Evolutionary conservation across 2,329 filamentous ascomycete species (phyloP), one percentile per base, ranked within the genome.

Genomic region (Akanthomyces uredinophilus): DNA sequence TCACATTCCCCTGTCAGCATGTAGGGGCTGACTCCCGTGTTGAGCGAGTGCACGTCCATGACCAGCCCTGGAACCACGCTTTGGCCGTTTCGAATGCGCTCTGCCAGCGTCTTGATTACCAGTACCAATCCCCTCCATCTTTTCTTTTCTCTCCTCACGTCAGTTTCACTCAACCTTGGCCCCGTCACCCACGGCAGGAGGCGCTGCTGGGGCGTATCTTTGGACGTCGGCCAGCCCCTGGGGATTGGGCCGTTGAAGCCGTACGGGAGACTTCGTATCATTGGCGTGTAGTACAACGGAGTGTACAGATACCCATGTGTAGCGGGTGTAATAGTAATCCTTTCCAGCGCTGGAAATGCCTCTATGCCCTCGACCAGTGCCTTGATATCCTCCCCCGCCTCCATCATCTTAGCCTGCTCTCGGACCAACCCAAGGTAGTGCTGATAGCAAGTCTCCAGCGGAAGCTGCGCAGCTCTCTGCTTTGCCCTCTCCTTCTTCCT

Each of bases 271-370:
- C 3, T n/a, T 0, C 50, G 58, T 20, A 60, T 47, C 58, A 60
- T 60, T 5, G 58, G 58, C 2, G 58, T 60, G 20, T n/a, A 64
- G 55, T 79, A 79, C 0, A 72, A 62, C 0, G 77, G 78, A 0
- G 61, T 54, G n/a, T 73, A 71, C 0, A 73, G 62, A 49, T 68
- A 66, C 0, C 75, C 75, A 64, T 79, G 77, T 0, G 75, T 68
- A 2, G 75, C 73, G 7, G 73, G 73, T 4, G 78, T 79, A 14
- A 80, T 61, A 0, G 69, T 77, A 10, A 81, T 65, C 49, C 70
- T 71, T 39, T 61, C 69, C 2, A 80, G 66, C 2, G 66, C 68
- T 0, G 74, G 72, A 49, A 79, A 77, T 4, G 65, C 69, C 13
- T 65, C 47, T 3, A 78, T 32, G 2, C 69, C 74, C 47, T 73